Evolutionary conservation across 1,139 yeast species (phyloP), one percentile per base, ranked within the genome.

Genomic region (Sugiyamaella novakii): DNA sequence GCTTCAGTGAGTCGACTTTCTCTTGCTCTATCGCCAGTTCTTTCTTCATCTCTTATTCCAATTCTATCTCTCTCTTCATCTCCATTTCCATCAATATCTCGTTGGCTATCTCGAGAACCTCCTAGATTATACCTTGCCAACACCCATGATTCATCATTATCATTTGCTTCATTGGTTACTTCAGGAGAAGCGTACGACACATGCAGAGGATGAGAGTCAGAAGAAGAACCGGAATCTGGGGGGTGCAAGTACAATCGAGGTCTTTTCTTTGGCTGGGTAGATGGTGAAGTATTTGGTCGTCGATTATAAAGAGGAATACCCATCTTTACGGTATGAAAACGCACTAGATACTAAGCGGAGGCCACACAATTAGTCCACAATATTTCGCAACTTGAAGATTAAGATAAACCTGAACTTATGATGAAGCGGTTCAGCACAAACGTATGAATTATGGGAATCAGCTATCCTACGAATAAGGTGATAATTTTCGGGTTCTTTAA

Each of bases 251-350:
- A 21, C 11, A 39, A 14, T 15, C 41, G 30, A 39, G 28, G 43
- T 31, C 43, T 42, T 27, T 31, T 50, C 39, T 30, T 46, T 29
- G 43, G 43, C 17, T 15, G 30, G 7, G 50, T 40, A 35, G 54
- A 53, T 28, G 56, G 48, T 43, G 43, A 29, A 19, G 25, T 19
- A n/a, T 29, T 31, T 3, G 35, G 24, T 15, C 33, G 27, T 22
- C 43, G 27, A 5, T 34, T 29, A 29, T 39, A 29, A 15, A 39
- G 29, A 6, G 43, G 43, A 12, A 39, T 39, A 14, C 43, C 43
- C 43, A 39, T 39, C 5, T 2, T 36, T 8, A 28, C 8, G 5
- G 10, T 24, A 24, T 24, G 27, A n/a, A n/a, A n/a, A n/a, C n/a
- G n/a, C n/a, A n/a, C n/a, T n/a, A n/a, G n/a, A n/a, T n/a, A n/a